Evolutionary conservation across 1,284 basidiomycete species (phyloP).

Genomic region (Wallemia hederae): DNA sequence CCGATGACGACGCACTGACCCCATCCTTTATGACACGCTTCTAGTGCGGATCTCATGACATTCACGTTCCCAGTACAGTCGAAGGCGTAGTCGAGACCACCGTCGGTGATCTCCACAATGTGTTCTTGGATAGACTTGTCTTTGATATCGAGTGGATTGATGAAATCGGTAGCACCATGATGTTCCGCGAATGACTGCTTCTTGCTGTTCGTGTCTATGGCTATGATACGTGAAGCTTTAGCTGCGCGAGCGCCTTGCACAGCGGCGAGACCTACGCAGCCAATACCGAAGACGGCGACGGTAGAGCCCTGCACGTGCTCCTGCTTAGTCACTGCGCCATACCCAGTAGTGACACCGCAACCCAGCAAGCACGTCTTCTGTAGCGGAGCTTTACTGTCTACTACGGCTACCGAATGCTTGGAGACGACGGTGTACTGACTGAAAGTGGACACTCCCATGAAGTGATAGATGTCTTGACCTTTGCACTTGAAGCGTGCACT

Average conservation of each 20-base stretch:
- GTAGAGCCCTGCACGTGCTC: constrained; percentile 11
- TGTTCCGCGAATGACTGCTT: constrained; percentile 18
- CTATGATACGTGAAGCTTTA: constrained; percentile 18
- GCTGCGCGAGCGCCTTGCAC: constrained; percentile 16
- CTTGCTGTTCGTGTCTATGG: constrained; percentile 17
- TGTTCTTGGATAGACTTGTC: constrained; percentile 20
- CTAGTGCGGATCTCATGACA: constrained; percentile 20
- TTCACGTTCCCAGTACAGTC: constrained; percentile 21
- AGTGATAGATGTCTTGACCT: constrained; percentile 17
- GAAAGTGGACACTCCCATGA: constrained; percentile 21
- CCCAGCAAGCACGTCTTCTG: constrained; percentile 19
- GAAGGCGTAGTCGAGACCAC: constrained; percentile 15
- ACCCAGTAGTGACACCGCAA: constrained; percentile 16
- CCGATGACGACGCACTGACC: constrained; percentile 20
- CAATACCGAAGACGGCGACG: constrained; percentile 18
- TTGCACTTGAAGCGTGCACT: constrained; percentile 19
- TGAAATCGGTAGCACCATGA: constrained; percentile 20
- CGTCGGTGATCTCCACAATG: constrained; percentile 19
- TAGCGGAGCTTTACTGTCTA: constrained; percentile 17
- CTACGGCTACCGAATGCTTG: constrained; percentile 19
- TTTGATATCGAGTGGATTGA: constrained; percentile 18
- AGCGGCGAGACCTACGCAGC: constrained; percentile 20
- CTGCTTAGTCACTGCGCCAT: constrained; percentile 12
- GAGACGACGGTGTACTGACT: constrained; percentile 21
- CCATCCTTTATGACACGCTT: constrained; percentile 20